Conservation (phyloP, 805 yeast genomes). For the Candida ovalis region DNA sequence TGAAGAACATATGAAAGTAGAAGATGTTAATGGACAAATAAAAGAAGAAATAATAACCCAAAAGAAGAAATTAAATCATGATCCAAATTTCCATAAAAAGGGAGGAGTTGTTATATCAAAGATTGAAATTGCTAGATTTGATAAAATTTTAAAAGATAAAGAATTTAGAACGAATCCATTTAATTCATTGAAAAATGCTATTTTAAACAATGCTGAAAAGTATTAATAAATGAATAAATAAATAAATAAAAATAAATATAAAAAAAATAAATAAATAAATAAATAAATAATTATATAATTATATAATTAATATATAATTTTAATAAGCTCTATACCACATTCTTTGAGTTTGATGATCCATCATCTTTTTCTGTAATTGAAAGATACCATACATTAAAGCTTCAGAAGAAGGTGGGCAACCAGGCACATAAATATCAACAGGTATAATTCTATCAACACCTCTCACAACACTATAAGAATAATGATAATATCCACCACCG, state of each 20-base stretch:
- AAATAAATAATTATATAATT: slow-evolving; percentile 4
- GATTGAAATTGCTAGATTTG: slow-evolving; percentile 57
- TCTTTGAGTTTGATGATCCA: slow-evolving; percentile 73
- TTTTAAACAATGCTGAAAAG: slow-evolving; percentile 29
- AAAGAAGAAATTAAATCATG: slow-evolving; percentile 30
- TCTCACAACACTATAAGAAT: slow-evolving; percentile 82
- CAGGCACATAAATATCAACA: slow-evolving; percentile 87
- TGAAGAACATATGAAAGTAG: slow-evolving; percentile 16
- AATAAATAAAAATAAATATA: too few species aligned
- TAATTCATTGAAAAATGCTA: slow-evolving; percentile 59
- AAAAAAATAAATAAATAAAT: slow-evolving; percentile 3
- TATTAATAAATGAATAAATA: slow-evolving; percentile 10
- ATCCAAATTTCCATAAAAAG: slow-evolving; percentile 33
- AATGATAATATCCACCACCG: slow-evolving; percentile 92
- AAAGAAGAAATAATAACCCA: neutral
- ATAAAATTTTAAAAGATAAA: slow-evolving; percentile 49
- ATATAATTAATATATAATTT: slow-evolving; percentile 1
- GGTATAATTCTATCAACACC: slow-evolving; percentile 89
- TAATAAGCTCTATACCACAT: slow-evolving; percentile 71
- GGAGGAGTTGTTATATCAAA: slow-evolving; percentile 53
- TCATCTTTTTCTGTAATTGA: slow-evolving; percentile 87
- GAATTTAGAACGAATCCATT: slow-evolving; percentile 60
- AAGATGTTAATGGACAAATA: neutral
- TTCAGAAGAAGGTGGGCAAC: slow-evolving; percentile 90
- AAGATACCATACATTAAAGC: slow-evolving; percentile 88